phyloP scores from a whole-genome alignment of 345 rosid species.

The Salix koriyanagi region DNA sequence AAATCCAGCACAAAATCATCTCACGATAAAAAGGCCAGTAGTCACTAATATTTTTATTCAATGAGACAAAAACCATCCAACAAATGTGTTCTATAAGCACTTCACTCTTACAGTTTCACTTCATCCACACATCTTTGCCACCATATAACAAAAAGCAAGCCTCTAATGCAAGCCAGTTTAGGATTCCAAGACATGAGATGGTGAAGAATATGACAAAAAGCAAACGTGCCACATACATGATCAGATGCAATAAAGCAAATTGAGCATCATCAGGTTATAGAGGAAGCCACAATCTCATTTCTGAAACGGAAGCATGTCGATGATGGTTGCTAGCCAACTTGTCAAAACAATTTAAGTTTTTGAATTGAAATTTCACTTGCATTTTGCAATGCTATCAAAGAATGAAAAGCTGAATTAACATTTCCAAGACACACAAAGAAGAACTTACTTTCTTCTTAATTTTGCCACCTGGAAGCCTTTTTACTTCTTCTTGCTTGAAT shows the following conservation, averaged over 20 bases:
- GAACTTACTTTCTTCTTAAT: conserved; percentile 80
- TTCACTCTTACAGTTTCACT: too few relatives aligned
- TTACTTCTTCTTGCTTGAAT: conserved; percentile 69
- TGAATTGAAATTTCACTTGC: not conserved
- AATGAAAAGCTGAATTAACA: not conserved
- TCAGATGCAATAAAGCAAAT: not conserved
- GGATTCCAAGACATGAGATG: not conserved
- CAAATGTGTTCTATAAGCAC: too few relatives aligned
- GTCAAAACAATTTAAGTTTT: not conserved
- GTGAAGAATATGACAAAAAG: not conserved
- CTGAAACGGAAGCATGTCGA: not conserved
- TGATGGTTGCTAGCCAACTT: not conserved
- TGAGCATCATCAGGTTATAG: not conserved
- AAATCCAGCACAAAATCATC: not conserved
- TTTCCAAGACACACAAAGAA: not conserved
- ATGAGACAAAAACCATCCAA: not conserved
- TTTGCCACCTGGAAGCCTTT: conserved; percentile 93
- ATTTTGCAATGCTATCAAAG: not conserved
- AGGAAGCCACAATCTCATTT: not conserved
- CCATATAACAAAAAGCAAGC: not conserved
- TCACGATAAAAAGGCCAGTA: not conserved
- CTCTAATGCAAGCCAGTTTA: not conserved
- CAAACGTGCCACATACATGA: not conserved
- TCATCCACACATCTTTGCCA: not conserved
- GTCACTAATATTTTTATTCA: not conserved